Evolutionary conservation across 2,329 filamentous ascomycete genomes (phyloP).

Genomic region (Fusarium sp.): DNA sequence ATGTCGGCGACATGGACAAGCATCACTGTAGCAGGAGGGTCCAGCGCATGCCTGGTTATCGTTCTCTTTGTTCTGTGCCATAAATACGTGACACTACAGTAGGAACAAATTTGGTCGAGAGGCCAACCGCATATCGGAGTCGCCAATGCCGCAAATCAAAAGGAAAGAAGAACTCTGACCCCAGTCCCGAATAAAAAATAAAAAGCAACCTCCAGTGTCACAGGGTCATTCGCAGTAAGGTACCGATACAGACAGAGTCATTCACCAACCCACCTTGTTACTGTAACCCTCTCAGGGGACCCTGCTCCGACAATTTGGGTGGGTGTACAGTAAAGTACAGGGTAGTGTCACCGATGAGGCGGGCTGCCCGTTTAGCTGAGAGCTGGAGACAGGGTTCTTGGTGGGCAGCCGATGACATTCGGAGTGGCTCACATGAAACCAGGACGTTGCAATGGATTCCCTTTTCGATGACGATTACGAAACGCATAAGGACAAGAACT

Average conservation of each 20-base stretch:
- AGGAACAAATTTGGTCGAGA: neutral
- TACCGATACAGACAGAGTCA: neutral
- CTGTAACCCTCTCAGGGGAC: constrained; percentile 15
- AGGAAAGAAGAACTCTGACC: neutral
- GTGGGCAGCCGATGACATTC: constrained; percentile 34
- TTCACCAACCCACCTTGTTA: neutral
- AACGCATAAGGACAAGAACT: constrained; percentile 15
- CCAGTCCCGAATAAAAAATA: neutral
- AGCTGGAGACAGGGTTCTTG: constrained; percentile 32
- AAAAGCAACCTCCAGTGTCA: neutral
- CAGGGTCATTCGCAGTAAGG: neutral
- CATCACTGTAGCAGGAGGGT: neutral
- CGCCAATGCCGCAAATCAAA: constrained; percentile 14
- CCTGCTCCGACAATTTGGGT: constrained; percentile 6
- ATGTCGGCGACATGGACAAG: constrained; percentile 4
- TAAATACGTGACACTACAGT: neutral
- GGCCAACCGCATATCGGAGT: constrained; percentile 5
- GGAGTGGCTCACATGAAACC: constrained; percentile 37
- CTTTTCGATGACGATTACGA: constrained; percentile 33
- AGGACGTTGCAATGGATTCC: constrained; percentile 17
- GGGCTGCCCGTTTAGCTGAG: constrained; percentile 33
- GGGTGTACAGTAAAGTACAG: constrained; percentile 12
- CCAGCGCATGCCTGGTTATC: neutral
- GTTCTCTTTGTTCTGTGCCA: neutral
- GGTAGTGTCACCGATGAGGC: constrained; percentile 37